phyloP scores from a whole-genome alignment of 768 basidiomycete genomes.

The Psilocybe azurescens region DNA sequence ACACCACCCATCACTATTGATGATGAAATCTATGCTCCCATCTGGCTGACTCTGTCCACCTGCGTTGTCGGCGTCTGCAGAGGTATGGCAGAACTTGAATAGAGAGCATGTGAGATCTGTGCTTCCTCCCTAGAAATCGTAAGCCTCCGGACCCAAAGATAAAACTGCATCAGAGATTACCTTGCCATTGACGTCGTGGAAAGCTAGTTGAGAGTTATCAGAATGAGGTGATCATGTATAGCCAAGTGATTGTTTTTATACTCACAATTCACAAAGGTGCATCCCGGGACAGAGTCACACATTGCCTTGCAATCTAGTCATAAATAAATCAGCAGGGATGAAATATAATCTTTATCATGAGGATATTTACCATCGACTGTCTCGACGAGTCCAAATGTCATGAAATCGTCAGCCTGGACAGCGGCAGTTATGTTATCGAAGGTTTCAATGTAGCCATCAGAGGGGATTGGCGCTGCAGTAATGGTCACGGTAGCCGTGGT shows the following conservation, averaged over 20 bases:
- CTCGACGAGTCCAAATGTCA: constrained; percentile 42
- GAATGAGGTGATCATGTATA: not conserved
- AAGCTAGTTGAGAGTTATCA: constrained; percentile 24
- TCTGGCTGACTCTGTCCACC: constrained; percentile 41
- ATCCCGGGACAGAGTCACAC: constrained; percentile 35
- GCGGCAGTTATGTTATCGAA: constrained; percentile 37
- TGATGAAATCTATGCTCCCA: constrained; percentile 36
- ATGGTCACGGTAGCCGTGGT: constrained; percentile 15
- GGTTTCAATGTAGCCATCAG: constrained; percentile 27
- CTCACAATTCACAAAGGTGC: constrained; percentile 38
- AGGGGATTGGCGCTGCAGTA: constrained; percentile 23
- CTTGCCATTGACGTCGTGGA: constrained; percentile 43
- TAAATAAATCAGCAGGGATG: not conserved
- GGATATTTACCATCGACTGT: constrained; percentile 30
- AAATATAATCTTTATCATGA: not conserved
- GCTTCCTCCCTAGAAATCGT: constrained; percentile 33
- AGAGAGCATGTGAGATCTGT: constrained; percentile 40
- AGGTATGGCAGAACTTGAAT: constrained; percentile 34
- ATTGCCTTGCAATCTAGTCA: constrained; percentile 36
- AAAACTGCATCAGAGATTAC: constrained; percentile 19
- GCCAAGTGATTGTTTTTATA: not conserved
- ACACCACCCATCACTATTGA: constrained; percentile 38
- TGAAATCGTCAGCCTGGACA: constrained; percentile 35
- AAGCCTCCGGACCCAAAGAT: too few relatives aligned
- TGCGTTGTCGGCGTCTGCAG: constrained; percentile 32